These are phyloP conservation scores for Solanum bulbocastanum DNA, from an alignment of 257 asterid species.

Conservation along the genomic window DNA sequence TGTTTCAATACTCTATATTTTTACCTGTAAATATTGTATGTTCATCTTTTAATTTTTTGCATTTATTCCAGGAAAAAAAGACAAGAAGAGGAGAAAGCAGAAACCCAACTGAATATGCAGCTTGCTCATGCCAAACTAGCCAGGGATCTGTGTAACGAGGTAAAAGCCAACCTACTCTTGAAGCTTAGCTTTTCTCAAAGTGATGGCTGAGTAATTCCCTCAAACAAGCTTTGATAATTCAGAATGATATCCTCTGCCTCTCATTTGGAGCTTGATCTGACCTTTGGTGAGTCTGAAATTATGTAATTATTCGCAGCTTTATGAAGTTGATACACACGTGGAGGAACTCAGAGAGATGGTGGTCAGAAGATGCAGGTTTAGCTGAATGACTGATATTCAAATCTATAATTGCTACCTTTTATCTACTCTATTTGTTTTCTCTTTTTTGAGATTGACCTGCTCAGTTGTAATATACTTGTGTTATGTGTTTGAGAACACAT, in stretches of 20 bases:
- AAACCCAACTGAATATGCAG: conserved; percentile 42
- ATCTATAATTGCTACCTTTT: neutral
- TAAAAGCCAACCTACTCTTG: conserved; percentile 3
- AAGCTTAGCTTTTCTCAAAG: neutral
- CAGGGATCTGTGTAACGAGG: conserved; percentile 71
- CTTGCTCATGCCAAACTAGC: conserved; percentile 63
- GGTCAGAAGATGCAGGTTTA: conserved; percentile 80
- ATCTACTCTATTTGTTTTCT: neutral
- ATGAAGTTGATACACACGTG: conserved; percentile 46
- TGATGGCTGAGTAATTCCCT: neutral
- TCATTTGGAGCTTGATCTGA: neutral
- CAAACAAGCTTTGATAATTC: neutral
- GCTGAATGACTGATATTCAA: neutral
- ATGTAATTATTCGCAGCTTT: conserved; percentile 43
- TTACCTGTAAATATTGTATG: neutral
- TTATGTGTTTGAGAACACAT: too few relatives aligned
- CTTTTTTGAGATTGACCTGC: neutral
- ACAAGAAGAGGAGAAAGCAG: conserved; percentile 70
- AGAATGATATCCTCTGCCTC: neutral
- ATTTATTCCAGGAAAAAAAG: conserved; percentile 46
- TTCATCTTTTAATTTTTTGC: neutral
- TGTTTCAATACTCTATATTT: neutral
- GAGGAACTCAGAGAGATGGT: conserved; percentile 73
- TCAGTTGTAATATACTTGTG: too few relatives aligned
- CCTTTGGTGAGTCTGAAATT: neutral